Conservation (phyloP, 495 filamentous ascomycete genomes). For the Amphirosellinia nigrospora region DNA sequence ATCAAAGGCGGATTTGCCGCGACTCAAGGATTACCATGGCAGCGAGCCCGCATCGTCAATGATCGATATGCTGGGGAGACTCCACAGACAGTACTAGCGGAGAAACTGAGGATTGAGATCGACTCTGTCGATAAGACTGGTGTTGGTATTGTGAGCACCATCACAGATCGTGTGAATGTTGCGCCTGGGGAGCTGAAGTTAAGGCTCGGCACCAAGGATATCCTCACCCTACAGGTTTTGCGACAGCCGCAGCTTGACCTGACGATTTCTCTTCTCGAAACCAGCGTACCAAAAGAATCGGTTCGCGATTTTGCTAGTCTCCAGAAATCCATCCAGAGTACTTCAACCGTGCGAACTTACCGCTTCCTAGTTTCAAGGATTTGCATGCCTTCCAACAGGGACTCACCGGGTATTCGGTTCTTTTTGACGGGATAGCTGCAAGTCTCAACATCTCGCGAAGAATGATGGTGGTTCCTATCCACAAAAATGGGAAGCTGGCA, state of each 20-base stretch:
- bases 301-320: conserved; percentile 60
- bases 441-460: conserved; percentile 83
- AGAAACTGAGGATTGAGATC: conserved; percentile 70
- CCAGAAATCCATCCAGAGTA: conserved; percentile 48
- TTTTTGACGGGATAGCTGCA: conserved; percentile 74
- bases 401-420: conserved; percentile 76
- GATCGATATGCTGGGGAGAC: conserved; percentile 50
- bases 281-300: conserved; percentile 62
- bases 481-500: conserved; percentile 87
- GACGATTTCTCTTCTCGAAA: conserved; percentile 71
- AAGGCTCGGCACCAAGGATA: conserved; percentile 62
- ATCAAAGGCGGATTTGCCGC: conserved; percentile 48
- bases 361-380: conserved; percentile 60
- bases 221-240: conserved; percentile 66
- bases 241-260: conserved; percentile 70
- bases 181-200: conserved; percentile 76
- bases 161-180: conserved; percentile 78
- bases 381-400: conserved; percentile 78
- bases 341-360: conserved; percentile 59
- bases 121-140: conserved; percentile 65
- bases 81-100: conserved; percentile 69
- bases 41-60: conserved; percentile 61
- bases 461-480: conserved; percentile 84
- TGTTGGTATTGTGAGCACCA: conserved; percentile 48
- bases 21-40: conserved; percentile 55